phyloP scores from a whole-genome alignment of 2,329 filamentous ascomycete genomes.

The Cordyceps cateniannulata region DNA sequence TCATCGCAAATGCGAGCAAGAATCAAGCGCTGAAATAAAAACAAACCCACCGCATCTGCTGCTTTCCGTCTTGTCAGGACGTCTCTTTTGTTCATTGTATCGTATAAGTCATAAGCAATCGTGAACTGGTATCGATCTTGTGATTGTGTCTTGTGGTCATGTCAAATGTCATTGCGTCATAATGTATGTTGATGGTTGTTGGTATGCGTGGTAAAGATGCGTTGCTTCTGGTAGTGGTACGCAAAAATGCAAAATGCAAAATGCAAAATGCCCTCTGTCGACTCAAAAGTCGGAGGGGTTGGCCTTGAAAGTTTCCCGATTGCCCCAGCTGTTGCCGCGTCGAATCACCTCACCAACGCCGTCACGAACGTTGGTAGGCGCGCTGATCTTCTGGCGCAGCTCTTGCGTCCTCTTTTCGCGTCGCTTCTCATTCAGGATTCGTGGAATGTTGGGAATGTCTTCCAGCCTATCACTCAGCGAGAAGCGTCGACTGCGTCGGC shows the following conservation, averaged over 20 bases:
- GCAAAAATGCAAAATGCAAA: not conserved
- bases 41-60: not conserved
- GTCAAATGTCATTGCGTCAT: not conserved
- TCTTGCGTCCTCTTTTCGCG: conserved; percentile 53
- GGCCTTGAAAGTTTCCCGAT: not conserved
- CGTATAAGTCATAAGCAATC: conserved; percentile 5
- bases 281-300: not conserved
- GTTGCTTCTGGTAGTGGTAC: not conserved
- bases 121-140: not conserved
- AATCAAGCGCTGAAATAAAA: not conserved
- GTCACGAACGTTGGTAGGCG: conserved; percentile 51
- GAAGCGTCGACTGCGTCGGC: conserved; percentile 21
- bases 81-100: not conserved
- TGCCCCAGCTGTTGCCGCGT: conserved; percentile 24
- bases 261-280: not conserved
- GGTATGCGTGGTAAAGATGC: not conserved
- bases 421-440: conserved; percentile 50
- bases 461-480: conserved; percentile 44
- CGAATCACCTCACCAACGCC: conserved; percentile 52
- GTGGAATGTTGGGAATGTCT: conserved; percentile 46
- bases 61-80: not conserved
- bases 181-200: not conserved
- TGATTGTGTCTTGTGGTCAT: not conserved
- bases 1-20: not conserved
- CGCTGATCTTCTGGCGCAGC: conserved; percentile 54